These are phyloP conservation scores for Cucurbita maxima DNA, from an alignment of 306 rosid genomes.

Conservation along the genomic window DNA sequence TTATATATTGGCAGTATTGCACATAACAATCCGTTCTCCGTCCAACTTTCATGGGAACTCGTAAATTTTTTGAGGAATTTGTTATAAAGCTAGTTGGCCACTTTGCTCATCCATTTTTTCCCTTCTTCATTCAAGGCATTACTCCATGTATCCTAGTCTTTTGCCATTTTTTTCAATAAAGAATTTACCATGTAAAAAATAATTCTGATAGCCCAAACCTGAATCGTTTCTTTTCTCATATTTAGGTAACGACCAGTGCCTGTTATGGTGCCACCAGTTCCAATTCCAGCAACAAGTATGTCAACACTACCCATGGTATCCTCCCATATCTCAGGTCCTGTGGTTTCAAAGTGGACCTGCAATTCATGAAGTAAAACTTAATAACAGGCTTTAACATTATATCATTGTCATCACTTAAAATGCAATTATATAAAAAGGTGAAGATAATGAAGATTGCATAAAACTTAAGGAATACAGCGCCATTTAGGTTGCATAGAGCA, in stretches of 20 bases:
- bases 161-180: neutral
- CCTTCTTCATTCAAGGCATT: neutral
- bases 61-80: neutral
- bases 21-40: neutral
- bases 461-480: neutral
- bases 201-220: slow-evolving; percentile 27
- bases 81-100: neutral
- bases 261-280: slow-evolving; percentile 90
- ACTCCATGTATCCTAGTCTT: neutral
- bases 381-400: neutral
- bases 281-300: slow-evolving; percentile 74
- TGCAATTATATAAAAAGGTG: neutral
- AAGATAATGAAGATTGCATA: neutral
- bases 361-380: slow-evolving; percentile 11
- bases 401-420: neutral
- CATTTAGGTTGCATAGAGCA: neutral
- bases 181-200: neutral
- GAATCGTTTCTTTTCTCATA: slow-evolving; percentile 42
- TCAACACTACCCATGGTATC: slow-evolving; percentile 85
- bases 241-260: slow-evolving; percentile 87
- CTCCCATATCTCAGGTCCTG: slow-evolving; percentile 99
- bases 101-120: neutral
- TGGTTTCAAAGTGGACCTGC: slow-evolving; percentile 93
- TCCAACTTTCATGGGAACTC: neutral
- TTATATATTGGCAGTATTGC: neutral